Conservation (phyloP, 345 rosid genomes). For the Geranium rotundifolium region DNA sequence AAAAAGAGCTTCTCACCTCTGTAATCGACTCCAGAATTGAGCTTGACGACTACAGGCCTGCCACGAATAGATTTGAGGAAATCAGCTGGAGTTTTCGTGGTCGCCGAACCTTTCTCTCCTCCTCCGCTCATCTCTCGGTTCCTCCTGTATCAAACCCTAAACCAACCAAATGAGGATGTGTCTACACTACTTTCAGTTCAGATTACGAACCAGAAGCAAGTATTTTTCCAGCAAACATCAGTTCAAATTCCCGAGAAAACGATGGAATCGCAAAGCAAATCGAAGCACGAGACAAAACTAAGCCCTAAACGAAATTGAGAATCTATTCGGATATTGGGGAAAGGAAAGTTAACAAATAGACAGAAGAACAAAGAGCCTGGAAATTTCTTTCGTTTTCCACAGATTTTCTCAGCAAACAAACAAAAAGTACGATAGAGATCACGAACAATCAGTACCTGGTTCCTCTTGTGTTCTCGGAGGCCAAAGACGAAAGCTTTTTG, state of each 20-base stretch:
- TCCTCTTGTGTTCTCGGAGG: neutral
- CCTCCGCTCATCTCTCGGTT: slow-evolving; percentile 43
- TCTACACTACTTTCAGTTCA: neutral
- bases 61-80: slow-evolving; percentile 94
- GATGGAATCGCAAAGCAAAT: neutral
- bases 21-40: slow-evolving; percentile 14
- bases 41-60: slow-evolving; percentile 81
- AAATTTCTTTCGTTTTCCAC: neutral
- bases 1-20: neutral
- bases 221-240: neutral
- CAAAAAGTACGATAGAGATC: neutral
- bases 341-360: neutral
- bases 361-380: neutral
- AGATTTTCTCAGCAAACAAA: neutral
- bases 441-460: neutral
- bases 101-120: slow-evolving; percentile 33
- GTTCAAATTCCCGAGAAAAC: neutral
- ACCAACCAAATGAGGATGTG: neutral
- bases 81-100: slow-evolving; percentile 44
- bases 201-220: neutral
- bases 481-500: neutral
- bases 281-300: neutral
- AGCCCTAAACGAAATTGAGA: neutral
- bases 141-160: neutral
- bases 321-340: neutral